Conservation (phyloP, 768 basidiomycete species). For the Cystofilobasidium bisporidii region DNA sequence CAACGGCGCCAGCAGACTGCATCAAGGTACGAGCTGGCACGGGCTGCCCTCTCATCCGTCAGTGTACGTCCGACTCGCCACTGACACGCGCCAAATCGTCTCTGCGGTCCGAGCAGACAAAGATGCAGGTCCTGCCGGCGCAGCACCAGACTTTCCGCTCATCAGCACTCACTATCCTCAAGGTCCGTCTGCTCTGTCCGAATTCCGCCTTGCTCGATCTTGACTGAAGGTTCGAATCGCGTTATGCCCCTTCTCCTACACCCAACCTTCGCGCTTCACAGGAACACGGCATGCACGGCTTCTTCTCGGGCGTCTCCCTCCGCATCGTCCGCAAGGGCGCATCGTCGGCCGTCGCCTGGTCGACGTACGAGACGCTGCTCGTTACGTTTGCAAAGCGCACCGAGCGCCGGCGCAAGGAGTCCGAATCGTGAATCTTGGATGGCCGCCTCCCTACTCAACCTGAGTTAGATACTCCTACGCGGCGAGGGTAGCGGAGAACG, state of each 20-base stretch:
- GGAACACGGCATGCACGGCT: slow-evolving; percentile 71
- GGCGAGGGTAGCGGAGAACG: too few relatives aligned
- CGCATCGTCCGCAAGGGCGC: slow-evolving; percentile 76
- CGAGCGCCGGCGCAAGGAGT: background rate
- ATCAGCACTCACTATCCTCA: slow-evolving; percentile 59
- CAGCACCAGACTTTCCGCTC: slow-evolving; percentile 62
- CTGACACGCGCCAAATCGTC: too few relatives aligned
- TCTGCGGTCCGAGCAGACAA: slow-evolving; percentile 51
- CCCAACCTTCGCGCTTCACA: slow-evolving; percentile 36
- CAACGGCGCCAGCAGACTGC: slow-evolving; percentile 88
- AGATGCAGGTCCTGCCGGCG: slow-evolving; percentile 80
- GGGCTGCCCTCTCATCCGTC: background rate
- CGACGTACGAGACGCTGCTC: slow-evolving; percentile 58
- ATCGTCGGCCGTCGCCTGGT: slow-evolving; percentile 86
- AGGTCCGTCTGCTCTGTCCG: slow-evolving; percentile 47
- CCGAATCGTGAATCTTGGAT: slow-evolving; percentile 47
- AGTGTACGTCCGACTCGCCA: too few relatives aligned
- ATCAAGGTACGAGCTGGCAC: slow-evolving; percentile 55
- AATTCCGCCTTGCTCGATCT: background rate
- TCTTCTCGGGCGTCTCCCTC: slow-evolving; percentile 76
- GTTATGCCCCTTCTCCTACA: background rate
- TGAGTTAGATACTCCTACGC: too few relatives aligned
- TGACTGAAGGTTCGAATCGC: too few relatives aligned
- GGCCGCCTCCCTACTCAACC: too few relatives aligned
- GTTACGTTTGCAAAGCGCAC: slow-evolving; percentile 12